Evolutionary conservation across 148 eudicot genomes (phyloP).

Genomic region (Chenopodium formosanum): DNA sequence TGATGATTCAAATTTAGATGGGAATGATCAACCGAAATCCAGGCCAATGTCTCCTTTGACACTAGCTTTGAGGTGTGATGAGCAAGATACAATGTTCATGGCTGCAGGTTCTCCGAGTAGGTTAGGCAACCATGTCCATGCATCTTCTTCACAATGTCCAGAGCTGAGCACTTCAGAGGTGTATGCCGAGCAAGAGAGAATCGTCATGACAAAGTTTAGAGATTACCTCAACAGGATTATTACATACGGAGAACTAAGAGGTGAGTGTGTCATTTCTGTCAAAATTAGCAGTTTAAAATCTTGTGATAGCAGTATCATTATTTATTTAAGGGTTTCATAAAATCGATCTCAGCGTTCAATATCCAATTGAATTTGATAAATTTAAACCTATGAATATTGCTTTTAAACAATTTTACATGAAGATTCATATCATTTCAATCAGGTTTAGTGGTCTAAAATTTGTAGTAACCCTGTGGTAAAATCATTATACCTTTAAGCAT

Average conservation of each 20-base stretch:
- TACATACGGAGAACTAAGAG: constrained; percentile 85
- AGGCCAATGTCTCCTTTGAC: constrained; percentile 89
- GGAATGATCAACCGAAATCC: constrained; percentile 48
- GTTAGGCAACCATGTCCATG: constrained; percentile 31
- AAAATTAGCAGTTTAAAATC: neutral
- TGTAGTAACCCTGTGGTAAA: too few species aligned
- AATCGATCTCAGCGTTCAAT: neutral
- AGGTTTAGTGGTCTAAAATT: neutral
- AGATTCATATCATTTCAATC: neutral
- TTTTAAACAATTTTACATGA: neutral
- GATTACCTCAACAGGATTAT: constrained; percentile 90
- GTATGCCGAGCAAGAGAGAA: constrained; percentile 84
- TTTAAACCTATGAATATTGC: neutral
- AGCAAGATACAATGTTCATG: constrained; percentile 65
- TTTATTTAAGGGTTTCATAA: neutral
- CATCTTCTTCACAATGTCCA: constrained; percentile 45
- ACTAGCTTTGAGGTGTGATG: constrained; percentile 78
- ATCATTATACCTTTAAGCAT: too few species aligned
- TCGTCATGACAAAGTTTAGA: constrained; percentile 72
- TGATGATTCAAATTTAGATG: constrained; percentile 56
- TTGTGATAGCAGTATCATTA: neutral
- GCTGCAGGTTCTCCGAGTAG: constrained; percentile 51
- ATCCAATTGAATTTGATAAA: neutral
- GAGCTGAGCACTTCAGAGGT: constrained; percentile 53
- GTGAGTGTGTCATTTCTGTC: constrained; percentile 33